Evolutionary conservation across 169 alveolate species (phyloP), one percentile per base, ranked within the genome.

Genomic region (Plasmodium berghei): DNA sequence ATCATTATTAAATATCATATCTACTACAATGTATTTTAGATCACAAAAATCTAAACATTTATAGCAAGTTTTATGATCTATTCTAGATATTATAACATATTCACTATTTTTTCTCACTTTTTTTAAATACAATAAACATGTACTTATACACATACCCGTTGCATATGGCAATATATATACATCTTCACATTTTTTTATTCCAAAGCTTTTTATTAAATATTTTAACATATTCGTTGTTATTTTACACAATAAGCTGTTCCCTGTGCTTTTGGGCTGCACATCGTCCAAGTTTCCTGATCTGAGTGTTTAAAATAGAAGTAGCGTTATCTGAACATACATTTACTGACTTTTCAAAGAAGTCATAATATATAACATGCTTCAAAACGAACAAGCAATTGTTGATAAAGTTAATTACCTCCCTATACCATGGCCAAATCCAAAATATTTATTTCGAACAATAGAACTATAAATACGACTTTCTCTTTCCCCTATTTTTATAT

Each of bases 121-220:
- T 64, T 64, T 85, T 20, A 72, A 56, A 52, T 71, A 85, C 10
- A 85, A 12, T 18, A 85, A 46, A 46, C 91, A 85, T 1, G 91
- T 85, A 64, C 87, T 69, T 46, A 85, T 10, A 46, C 87, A 85
- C 91, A 85, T 85, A 4, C 91, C 91, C 0, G 91, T 85, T 45
- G 91, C 91, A 64, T 85, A 85, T 59, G 91, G 91, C 26, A 85
- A 72, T 85, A 85, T 85, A 63, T 59, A 69, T 8, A 85, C 91
- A 59, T 85, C 91, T 28, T 85, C 69, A 49, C 91, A 85, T 34
- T 87, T 34, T 26, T 22, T 85, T 46, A 85, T 85, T 34, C 91
- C 91, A 71, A 85, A 85, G 49, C 48, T 56, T 58, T 40, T 55
- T 16, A 85, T 85, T 20, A 85, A 14, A 40, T 85, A 55, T 54